Evolutionary conservation across 306 rosid genomes (phyloP).

Genomic region (Casuarina glauca): DNA sequence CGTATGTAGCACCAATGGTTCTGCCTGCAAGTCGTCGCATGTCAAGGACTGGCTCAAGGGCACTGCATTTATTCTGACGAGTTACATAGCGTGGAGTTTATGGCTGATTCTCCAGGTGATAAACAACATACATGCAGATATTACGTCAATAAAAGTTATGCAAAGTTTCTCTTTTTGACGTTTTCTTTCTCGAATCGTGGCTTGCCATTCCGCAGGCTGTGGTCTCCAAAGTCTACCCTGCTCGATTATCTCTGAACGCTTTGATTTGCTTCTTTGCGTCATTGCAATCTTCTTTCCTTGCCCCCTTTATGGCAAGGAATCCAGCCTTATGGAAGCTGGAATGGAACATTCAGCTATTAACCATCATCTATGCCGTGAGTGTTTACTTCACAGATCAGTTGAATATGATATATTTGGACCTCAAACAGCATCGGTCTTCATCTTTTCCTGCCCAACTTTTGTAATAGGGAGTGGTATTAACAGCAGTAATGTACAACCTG

Average conservation of each 20-base stretch:
- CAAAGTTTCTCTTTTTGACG: not conserved
- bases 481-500: constrained; percentile 27
- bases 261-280: constrained; percentile 40
- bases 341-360: constrained; percentile 38
- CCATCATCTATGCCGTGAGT: constrained; percentile 40
- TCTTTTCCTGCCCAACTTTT: not conserved
- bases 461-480: constrained; percentile 33
- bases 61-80: constrained; percentile 32
- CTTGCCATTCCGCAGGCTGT: constrained; percentile 22
- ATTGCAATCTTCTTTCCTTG: constrained; percentile 36
- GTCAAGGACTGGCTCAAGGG: constrained; percentile 42
- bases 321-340: constrained; percentile 32
- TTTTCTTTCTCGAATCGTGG: not conserved
- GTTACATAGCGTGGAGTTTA: constrained; percentile 33
- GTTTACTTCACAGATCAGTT: not conserved
- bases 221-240: constrained; percentile 32
- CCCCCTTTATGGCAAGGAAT: constrained; percentile 31
- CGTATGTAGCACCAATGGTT: not conserved
- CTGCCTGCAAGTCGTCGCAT: not conserved
- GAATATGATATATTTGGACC: not conserved
- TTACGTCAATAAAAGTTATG: not conserved
- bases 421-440: not conserved
- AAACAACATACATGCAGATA: not conserved
- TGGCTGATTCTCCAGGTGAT: constrained; percentile 50
- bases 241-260: constrained; percentile 26